Evolutionary conservation across 179 eudicot species (phyloP).

Genomic region (Nepenthes alata): DNA sequence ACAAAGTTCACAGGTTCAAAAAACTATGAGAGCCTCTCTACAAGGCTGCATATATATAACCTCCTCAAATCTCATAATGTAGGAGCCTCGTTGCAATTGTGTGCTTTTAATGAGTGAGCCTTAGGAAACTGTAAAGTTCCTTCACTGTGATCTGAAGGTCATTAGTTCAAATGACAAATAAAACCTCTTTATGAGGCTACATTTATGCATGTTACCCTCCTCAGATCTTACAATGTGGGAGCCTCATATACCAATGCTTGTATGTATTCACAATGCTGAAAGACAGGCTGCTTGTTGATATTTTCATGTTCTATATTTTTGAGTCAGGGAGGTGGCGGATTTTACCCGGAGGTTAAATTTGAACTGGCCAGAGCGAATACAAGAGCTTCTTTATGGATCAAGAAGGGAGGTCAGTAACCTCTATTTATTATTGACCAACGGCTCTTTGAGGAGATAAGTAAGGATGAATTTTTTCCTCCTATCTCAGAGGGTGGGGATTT

Average conservation of each 20-base stretch:
- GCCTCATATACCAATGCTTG: no score
- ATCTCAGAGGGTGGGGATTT: no score
- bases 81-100: no score
- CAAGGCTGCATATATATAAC: no score
- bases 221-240: no score
- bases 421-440: conserved; percentile 21
- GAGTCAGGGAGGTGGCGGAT: conserved; percentile 71
- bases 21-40: no score
- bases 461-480: conserved; percentile 6
- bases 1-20: no score
- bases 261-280: neutral
- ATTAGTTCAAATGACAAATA: neutral
- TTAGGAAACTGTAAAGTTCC: no score
- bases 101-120: no score
- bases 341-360: conserved; percentile 64
- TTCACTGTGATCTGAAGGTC: no score
- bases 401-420: conserved; percentile 35
- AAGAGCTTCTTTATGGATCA: conserved; percentile 51
- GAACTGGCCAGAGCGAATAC: conserved; percentile 71
- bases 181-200: neutral
- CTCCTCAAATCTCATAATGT: no score
- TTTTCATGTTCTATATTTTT: conserved; percentile 7
- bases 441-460: conserved; percentile 33
- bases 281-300: neutral
- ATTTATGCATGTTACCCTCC: neutral